A percentile compares a stretch with the other conserved stretches of the same genome.
Conservation (phyloP, 352 stramenopile species). For the Pythium sp. region DNA sequence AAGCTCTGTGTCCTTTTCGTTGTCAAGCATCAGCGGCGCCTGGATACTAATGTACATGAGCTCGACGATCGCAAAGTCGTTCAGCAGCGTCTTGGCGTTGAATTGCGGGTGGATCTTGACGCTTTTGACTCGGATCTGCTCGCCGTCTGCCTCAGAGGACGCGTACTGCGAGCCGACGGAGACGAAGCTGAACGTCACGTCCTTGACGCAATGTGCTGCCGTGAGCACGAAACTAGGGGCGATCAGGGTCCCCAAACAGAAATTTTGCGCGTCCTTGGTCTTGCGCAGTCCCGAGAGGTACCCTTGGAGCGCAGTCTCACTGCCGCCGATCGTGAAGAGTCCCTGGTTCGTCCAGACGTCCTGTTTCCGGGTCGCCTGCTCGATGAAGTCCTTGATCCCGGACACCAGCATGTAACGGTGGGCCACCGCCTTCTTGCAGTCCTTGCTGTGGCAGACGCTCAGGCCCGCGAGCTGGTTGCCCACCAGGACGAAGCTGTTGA, state of each 20-base stretch:
- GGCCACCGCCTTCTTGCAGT: slow-evolving; percentile 3
- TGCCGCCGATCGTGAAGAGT: slow-evolving; percentile 24
- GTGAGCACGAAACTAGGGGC: slow-evolving; percentile 33
- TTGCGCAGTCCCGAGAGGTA: slow-evolving; percentile 29
- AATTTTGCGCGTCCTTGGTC: slow-evolving; percentile 21
- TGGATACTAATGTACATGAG: slow-evolving; percentile 43
- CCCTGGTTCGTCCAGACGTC: slow-evolving; percentile 15
- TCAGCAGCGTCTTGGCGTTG: slow-evolving; percentile 15
- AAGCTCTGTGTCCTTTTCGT: background rate
- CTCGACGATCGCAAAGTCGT: slow-evolving; percentile 39
- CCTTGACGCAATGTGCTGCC: slow-evolving; percentile 30
- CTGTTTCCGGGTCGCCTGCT: slow-evolving; percentile 16
- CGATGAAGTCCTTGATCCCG: slow-evolving; percentile 22
- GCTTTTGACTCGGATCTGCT: slow-evolving; percentile 37
- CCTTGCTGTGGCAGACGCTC: slow-evolving; percentile 15
- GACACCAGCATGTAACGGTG: slow-evolving; percentile 27
- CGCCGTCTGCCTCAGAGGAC: slow-evolving; percentile 26
- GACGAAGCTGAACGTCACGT: slow-evolving; percentile 20
- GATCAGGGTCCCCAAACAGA: slow-evolving; percentile 38
- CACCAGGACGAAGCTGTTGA: slow-evolving; percentile 27
- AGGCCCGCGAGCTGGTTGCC: slow-evolving; percentile 28
- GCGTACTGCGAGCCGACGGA: slow-evolving; percentile 32
- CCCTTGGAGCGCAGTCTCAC: slow-evolving; percentile 16
- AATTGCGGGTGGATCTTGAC: slow-evolving; percentile 28
- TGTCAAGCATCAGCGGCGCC: slow-evolving; percentile 27